Conservation (phyloP, 2,329 filamentous ascomycete species). For the Trichocomaceae sp. region DNA sequence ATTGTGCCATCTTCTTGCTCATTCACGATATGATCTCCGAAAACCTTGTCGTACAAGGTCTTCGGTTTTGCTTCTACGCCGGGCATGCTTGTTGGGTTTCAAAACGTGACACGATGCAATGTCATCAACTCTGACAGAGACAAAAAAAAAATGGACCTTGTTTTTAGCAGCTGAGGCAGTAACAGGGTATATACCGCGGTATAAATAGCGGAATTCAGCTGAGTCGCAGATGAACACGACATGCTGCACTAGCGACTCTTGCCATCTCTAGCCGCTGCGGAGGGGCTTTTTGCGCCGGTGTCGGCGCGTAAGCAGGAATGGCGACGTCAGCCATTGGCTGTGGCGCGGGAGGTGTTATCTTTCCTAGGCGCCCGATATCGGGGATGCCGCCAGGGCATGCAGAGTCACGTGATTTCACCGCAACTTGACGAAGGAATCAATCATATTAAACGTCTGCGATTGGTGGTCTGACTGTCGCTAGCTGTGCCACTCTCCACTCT, state of each 20-base stretch:
- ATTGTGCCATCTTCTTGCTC: slow-evolving; percentile 91
- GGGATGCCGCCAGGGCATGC: not conserved
- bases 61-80: slow-evolving; percentile 63
- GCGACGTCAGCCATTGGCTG: slow-evolving; percentile 4
- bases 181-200: not conserved
- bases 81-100: slow-evolving; percentile 54
- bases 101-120: not conserved
- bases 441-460: not conserved
- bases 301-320: slow-evolving; percentile 10
- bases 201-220: not conserved
- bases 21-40: slow-evolving; percentile 88
- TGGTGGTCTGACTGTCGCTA: not conserved
- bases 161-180: not conserved
- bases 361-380: slow-evolving; percentile 7
- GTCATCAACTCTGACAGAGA: not conserved
- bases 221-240: not conserved
- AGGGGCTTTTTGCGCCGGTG: slow-evolving; percentile 12
- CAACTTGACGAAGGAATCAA: not conserved
- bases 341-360: not conserved
- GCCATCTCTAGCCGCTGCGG: slow-evolving; percentile 11
- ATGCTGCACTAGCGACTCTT: slow-evolving; percentile 1
- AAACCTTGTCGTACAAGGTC: slow-evolving; percentile 97
- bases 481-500: not conserved
- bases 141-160: not conserved
- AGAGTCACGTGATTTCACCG: not conserved